Conservation (phyloP, 2,329 filamentous ascomycete species). For the Cladosporium phlei region DNA sequence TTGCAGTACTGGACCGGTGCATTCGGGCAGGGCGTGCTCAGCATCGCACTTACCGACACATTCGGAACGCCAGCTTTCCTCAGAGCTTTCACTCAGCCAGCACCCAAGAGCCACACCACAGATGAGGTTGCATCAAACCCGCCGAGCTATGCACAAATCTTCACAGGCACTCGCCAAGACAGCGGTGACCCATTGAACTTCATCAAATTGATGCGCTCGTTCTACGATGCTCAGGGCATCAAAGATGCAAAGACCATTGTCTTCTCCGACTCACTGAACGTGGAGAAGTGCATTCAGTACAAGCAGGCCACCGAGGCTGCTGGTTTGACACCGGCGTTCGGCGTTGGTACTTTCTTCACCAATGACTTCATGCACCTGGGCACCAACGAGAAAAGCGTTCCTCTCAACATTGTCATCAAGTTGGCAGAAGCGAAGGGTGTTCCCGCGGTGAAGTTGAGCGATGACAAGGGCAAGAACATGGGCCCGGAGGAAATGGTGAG, state of each 20-base stretch:
- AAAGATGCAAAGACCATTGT: constrained; percentile 81
- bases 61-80: constrained; percentile 91
- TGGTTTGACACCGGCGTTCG: constrained; percentile 82
- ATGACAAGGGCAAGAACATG: constrained; percentile 88
- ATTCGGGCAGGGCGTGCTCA: constrained; percentile 69
- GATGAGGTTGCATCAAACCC: constrained; percentile 17
- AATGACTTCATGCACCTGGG: constrained; percentile 76
- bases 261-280: constrained; percentile 91
- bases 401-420: constrained; percentile 97
- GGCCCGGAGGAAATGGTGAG: constrained; percentile 74
- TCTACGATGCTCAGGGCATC: constrained; percentile 73
- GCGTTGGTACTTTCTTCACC: constrained; percentile 91
- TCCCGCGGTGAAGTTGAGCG: constrained; percentile 84
- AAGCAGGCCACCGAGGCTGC: constrained; percentile 74
- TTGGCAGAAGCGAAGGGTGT: constrained; percentile 77
- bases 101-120: constrained; percentile 32
- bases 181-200: constrained; percentile 81
- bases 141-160: constrained; percentile 72
- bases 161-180: constrained; percentile 81
- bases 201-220: constrained; percentile 70
- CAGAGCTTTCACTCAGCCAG: constrained; percentile 69
- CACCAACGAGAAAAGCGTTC: constrained; percentile 76
- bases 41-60: constrained; percentile 90
- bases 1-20: constrained; percentile 85
- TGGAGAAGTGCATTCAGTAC: constrained; percentile 86